phyloP scores from a whole-genome alignment of 345 rosid genomes.

The Pistacia integerrima region DNA sequence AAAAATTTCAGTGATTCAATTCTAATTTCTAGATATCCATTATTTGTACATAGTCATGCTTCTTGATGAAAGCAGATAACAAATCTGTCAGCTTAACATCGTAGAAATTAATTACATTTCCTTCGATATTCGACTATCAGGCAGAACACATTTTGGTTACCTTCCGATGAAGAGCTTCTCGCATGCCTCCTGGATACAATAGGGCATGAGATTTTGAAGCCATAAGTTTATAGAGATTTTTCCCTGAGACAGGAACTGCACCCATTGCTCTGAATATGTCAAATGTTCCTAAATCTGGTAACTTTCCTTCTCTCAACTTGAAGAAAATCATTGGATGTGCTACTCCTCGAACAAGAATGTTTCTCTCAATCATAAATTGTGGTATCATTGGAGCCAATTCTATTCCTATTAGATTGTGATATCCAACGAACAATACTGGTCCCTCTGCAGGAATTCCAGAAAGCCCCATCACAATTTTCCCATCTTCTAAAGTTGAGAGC shows the following conservation, averaged over 20 bases:
- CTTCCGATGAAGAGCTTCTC: slow-evolving; percentile 76
- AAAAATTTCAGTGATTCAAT: too few relatives aligned
- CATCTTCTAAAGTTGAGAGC: slow-evolving; percentile 55
- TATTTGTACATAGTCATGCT: too few relatives aligned
- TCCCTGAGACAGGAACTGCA: slow-evolving; percentile 62
- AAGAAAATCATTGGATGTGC: slow-evolving; percentile 48
- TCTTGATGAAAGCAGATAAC: too few relatives aligned
- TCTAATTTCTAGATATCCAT: too few relatives aligned
- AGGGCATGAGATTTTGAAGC: slow-evolving; percentile 63
- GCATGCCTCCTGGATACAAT: slow-evolving; percentile 76
- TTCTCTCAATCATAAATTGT: slow-evolving; percentile 36
- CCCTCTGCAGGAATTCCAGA: slow-evolving; percentile 58
- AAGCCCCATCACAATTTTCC: slow-evolving; percentile 52
- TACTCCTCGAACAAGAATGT: slow-evolving; percentile 45
- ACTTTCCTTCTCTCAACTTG: slow-evolving; percentile 13
- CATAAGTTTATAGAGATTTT: slow-evolving; percentile 60
- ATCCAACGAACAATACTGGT: slow-evolving; percentile 56
- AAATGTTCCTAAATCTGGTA: slow-evolving; percentile 16
- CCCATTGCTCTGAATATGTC: slow-evolving; percentile 62
- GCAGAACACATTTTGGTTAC: slow-evolving; percentile 12
- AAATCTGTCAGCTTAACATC: neutral
- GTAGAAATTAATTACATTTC: neutral
- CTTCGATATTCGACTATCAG: neutral
- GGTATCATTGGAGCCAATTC: slow-evolving; percentile 36
- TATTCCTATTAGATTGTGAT: slow-evolving; percentile 54